A percentile compares a stretch with the other conserved stretches of the same genome.
Conservation (phyloP, 2,329 filamentous ascomycete species). For the Rosellinia necatrix region DNA sequence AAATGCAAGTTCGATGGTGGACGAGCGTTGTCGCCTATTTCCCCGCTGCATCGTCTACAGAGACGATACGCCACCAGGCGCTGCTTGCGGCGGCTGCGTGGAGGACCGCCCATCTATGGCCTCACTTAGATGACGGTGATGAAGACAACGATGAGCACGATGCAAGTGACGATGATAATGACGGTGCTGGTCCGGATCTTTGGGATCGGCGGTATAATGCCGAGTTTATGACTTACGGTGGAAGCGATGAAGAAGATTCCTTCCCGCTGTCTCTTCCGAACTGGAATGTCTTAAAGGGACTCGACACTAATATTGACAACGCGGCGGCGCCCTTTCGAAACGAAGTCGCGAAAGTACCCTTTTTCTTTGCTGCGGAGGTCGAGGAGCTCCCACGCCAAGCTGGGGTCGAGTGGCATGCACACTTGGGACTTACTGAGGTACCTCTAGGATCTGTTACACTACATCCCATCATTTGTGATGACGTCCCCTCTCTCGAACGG, state of each 20-base stretch:
- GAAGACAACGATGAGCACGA: constrained; percentile 33
- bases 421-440: constrained; percentile 59
- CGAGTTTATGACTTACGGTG: constrained; percentile 50
- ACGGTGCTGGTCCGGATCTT: constrained; percentile 60
- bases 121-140: constrained; percentile 3
- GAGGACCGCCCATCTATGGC: constrained; percentile 49
- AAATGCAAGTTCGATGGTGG: constrained; percentile 76
- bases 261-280: constrained; percentile 52
- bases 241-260: constrained; percentile 27
- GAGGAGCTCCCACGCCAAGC: constrained; percentile 74
- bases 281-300: constrained; percentile 50
- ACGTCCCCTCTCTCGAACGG: not conserved
- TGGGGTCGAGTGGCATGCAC: constrained; percentile 82
- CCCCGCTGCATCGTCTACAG: constrained; percentile 43
- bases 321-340: constrained; percentile 28
- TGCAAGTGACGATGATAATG: constrained; percentile 58
- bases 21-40: constrained; percentile 77
- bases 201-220: constrained; percentile 70
- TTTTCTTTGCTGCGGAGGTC: constrained; percentile 77
- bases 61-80: constrained; percentile 42
- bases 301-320: constrained; percentile 44
- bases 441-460: constrained; percentile 33
- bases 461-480: constrained; percentile 1
- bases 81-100: constrained; percentile 53
- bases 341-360: constrained; percentile 53